A percentile compares a stretch with the other conserved stretches of the same genome.
Conservation (phyloP, 805 yeast genomes). For the Zygosaccharomyces kombuchaensis region DNA sequence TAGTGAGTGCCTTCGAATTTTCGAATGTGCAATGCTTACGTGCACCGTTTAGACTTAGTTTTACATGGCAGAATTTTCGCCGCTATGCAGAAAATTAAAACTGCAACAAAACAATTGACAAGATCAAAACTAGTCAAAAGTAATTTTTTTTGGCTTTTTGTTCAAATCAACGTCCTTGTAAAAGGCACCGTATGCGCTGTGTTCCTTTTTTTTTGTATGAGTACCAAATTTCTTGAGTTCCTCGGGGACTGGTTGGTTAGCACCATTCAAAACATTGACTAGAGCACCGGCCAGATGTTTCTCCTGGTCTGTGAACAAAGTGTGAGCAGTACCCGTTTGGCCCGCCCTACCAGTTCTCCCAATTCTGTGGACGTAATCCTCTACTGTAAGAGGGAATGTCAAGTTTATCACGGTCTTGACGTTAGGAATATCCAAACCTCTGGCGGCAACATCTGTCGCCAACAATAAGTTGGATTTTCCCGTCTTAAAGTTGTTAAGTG, state of each 20-base stretch:
- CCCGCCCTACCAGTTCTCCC: conserved; percentile 99
- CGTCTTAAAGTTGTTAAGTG: conserved; percentile 76
- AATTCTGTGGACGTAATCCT: conserved; percentile 94
- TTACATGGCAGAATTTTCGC: background rate
- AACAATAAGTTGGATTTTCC: conserved; percentile 73
- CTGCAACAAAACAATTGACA: background rate
- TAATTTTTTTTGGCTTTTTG: conserved; percentile 84
- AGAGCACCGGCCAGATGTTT: conserved; percentile 94
- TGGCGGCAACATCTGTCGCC: conserved; percentile 98
- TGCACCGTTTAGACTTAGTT: background rate
- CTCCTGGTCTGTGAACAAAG: conserved; percentile 93
- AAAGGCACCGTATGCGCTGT: conserved; percentile 97
- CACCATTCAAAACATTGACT: conserved; percentile 87
- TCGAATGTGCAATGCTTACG: no score
- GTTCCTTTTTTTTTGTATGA: conserved; percentile 96
- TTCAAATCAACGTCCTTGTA: conserved; percentile 86
- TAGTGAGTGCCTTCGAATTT: background rate
- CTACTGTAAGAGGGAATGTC: conserved; percentile 94
- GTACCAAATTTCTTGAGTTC: conserved; percentile 93
- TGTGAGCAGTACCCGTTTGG: conserved; percentile 88
- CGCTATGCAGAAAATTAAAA: background rate
- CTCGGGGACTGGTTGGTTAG: conserved; percentile 92
- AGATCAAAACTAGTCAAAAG: conserved; percentile 49
- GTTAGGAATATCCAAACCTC: conserved; percentile 96
- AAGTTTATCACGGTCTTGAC: conserved; percentile 92